Evolutionary conservation across 805 yeast species (phyloP), one percentile per base, ranked within the genome.

Genomic region (Candida vaughaniae): DNA sequence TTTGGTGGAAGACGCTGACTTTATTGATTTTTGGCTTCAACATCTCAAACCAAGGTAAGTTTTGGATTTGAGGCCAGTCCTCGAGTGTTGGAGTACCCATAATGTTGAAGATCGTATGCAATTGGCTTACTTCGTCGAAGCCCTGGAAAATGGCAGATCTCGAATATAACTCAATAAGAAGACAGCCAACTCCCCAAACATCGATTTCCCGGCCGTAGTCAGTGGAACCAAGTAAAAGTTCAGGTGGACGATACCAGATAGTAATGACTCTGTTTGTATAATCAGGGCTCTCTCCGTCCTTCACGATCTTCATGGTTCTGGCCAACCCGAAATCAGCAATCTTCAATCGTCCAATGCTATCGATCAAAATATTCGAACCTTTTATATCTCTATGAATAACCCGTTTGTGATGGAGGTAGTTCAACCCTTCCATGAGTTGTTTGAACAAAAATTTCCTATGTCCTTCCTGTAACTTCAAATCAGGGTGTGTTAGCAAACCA

Each of bases 201-300:
- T 93, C 99, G 7, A 93, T 93, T 50, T 86, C 96, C 27, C 88
- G 65, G 0, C 90, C 93, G 60, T 93, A 93, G 41, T 80, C 82
- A 0, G 98, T 90, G 0, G 95, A 80, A 1, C 99, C 99, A 40
- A 93, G 61, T 25, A 93, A 65, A 22, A 93, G 71, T 58, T 91
- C 99, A 0, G 98, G 98, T 1, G 99, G 99, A 41, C 99, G 75
- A 58, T 93, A 91, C 99, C 99, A 93, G 25, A 93, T 66, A 0
- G 99, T 93, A 36, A 93, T 93, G 27, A 93, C 98, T 38, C 99
- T 66, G 57, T 93, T 93, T 2, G 99, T 91, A 60, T 91, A 91
- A 50, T 89, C 93, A 3, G 86, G 85, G 15, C 75, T 68, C 32
- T 75, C 76, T 6, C 71, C 69, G 3, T 64, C 56, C 43, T 65